These are phyloP conservation scores for Metahyphopichia silvanorum DNA, from an alignment of 805 yeast genomes.

Conservation along the genomic window DNA sequence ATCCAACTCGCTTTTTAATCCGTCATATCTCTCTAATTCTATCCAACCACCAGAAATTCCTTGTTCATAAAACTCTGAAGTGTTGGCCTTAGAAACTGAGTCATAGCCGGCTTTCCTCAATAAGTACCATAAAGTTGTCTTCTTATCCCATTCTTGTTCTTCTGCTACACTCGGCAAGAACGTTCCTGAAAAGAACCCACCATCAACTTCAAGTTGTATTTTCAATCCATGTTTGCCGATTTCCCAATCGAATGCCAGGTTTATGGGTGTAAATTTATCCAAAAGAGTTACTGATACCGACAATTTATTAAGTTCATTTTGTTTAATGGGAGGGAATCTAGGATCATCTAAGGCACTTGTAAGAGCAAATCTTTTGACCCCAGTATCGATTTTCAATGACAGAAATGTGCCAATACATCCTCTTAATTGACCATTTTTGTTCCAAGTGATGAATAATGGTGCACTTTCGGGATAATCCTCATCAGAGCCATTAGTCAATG, in stretches of 20 bases:
- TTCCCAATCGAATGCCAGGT: constrained; percentile 66
- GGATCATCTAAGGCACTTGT: constrained; percentile 70
- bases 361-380: constrained; percentile 60
- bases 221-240: constrained; percentile 82
- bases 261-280: constrained; percentile 51
- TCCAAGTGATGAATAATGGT: constrained; percentile 92
- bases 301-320: constrained; percentile 52
- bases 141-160: constrained; percentile 80
- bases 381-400: constrained; percentile 49
- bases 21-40: constrained; percentile 32
- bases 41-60: constrained; percentile 33
- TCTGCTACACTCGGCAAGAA: constrained; percentile 87
- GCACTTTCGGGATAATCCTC: constrained; percentile 18
- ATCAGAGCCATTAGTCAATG: constrained; percentile 8
- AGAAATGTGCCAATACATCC: constrained; percentile 95
- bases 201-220: constrained; percentile 45
- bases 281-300: constrained; percentile 64
- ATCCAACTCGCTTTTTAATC: constrained; percentile 24
- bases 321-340: constrained; percentile 65
- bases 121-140: constrained; percentile 66
- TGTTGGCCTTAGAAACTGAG: constrained; percentile 9
- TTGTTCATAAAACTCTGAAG: constrained; percentile 20
- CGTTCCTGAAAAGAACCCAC: constrained; percentile 60
- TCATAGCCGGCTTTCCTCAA: constrained; percentile 66
- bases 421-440: constrained; percentile 50